These are phyloP conservation scores for Annulohypoxylon moriforme DNA, from an alignment of 495 filamentous ascomycete species.

Conservation along the genomic window DNA sequence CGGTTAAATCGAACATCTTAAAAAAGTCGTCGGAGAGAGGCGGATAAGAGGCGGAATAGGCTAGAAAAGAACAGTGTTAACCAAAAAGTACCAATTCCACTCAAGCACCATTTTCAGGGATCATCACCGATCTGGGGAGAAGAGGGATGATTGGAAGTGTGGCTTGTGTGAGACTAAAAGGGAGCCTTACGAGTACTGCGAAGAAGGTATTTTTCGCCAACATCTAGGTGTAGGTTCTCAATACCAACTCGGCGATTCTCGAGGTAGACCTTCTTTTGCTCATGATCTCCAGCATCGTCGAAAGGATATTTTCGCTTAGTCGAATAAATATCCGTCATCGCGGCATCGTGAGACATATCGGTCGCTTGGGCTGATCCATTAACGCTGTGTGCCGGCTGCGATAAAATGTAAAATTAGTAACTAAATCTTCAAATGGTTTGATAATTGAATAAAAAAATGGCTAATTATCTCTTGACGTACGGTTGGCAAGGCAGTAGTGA, in stretches of 20 bases:
- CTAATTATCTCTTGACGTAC: constrained; percentile 31
- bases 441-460: background rate
- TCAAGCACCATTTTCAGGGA: constrained; percentile 25
- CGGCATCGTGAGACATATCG: constrained; percentile 56
- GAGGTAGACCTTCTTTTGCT: constrained; percentile 66
- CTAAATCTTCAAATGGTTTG: background rate
- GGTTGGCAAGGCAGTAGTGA: constrained; percentile 59
- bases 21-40: constrained; percentile 63
- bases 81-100: constrained; percentile 46
- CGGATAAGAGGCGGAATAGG: constrained; percentile 55
- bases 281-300: constrained; percentile 60
- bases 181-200: constrained; percentile 71
- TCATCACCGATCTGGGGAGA: constrained; percentile 23
- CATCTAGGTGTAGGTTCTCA: constrained; percentile 66
- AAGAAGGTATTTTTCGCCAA: constrained; percentile 68
- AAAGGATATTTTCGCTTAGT: constrained; percentile 66
- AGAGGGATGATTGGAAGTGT: constrained; percentile 16
- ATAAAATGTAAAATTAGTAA: constrained; percentile 23
- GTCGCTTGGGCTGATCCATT: constrained; percentile 60
- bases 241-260: constrained; percentile 65
- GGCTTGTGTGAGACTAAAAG: constrained; percentile 50
- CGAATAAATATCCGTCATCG: constrained; percentile 57
- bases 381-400: constrained; percentile 64
- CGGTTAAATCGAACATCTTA: constrained; percentile 60
- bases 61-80: constrained; percentile 64